These are phyloP conservation scores for Cardiospermum halicacabum DNA, from an alignment of 345 rosid species.

Conservation along the genomic window DNA sequence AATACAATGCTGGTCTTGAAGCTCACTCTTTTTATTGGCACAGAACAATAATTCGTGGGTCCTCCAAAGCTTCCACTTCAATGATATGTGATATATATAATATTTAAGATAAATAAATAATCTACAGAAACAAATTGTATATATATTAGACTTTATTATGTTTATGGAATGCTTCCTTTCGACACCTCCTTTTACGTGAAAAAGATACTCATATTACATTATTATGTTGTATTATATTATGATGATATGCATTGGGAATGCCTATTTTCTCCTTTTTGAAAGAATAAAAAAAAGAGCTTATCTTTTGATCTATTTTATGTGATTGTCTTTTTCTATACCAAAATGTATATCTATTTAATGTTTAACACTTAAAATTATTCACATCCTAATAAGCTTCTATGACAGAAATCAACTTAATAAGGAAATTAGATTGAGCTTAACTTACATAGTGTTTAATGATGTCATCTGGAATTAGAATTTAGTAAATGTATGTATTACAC, in stretches of 20 bases:
- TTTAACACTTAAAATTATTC: no score
- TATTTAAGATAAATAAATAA: not conserved
- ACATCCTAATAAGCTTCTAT: no score
- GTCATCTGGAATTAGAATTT: conserved; percentile 6
- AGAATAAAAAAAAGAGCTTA: not conserved
- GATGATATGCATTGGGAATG: conserved; percentile 11
- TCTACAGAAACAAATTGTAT: not conserved
- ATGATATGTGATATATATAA: no score
- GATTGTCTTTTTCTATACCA: not conserved
- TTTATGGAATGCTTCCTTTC: not conserved
- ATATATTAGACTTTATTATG: not conserved
- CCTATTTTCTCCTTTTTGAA: not conserved
- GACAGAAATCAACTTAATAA: no score
- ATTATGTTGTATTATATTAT: no score
- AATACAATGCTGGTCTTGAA: conserved; percentile 12
- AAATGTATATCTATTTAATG: no score
- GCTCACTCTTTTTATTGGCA: conserved; percentile 14
- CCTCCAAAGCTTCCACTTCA: not conserved
- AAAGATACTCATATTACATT: not conserved
- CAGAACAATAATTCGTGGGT: conserved; percentile 1
- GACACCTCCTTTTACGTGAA: not conserved
- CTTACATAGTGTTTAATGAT: not conserved
- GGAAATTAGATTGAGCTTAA: not conserved
- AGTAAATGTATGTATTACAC: not conserved
- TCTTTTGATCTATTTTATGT: not conserved